A percentile compares a stretch with the other conserved stretches of the same genome.
phyloP scores from a whole-genome alignment of 2,329 filamentous ascomycete genomes.

The Trichoderma afroharzianum region DNA sequence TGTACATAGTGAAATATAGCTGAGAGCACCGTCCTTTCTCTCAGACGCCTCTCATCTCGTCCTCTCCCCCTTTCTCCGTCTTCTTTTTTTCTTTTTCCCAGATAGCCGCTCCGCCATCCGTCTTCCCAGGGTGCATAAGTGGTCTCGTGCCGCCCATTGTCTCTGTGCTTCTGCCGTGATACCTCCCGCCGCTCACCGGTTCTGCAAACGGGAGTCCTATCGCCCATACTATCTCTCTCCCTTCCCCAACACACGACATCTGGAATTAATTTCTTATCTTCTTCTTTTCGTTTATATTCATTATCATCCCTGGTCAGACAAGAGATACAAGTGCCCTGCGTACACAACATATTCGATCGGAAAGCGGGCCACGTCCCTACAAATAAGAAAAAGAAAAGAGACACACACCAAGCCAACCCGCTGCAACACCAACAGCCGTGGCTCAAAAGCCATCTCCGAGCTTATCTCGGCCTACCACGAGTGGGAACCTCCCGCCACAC shows the following conservation, averaged over 20 bases:
- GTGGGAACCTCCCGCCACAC: not conserved
- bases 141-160: constrained; percentile 13
- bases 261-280: not conserved
- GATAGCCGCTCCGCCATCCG: not conserved
- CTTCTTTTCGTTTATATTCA: not conserved
- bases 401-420: not conserved
- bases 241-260: not conserved
- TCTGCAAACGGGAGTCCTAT: not conserved
- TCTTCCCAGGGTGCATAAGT: not conserved
- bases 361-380: not conserved
- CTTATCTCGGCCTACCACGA: not conserved
- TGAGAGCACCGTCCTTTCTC: not conserved
- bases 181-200: not conserved
- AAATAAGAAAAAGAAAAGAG: not conserved
- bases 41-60: not conserved
- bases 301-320: not conserved
- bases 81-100: not conserved
- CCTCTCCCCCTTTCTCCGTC: not conserved
- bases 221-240: not conserved
- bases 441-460: not conserved
- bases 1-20: not conserved
- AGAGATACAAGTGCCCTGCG: not conserved
- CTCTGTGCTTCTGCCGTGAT: not conserved
- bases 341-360: not conserved
- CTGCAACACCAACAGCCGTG: not conserved